These are phyloP conservation scores for Batkoa obscura DNA, from an alignment of 371 early-diverging fungal genomes.

Conservation along the genomic window DNA sequence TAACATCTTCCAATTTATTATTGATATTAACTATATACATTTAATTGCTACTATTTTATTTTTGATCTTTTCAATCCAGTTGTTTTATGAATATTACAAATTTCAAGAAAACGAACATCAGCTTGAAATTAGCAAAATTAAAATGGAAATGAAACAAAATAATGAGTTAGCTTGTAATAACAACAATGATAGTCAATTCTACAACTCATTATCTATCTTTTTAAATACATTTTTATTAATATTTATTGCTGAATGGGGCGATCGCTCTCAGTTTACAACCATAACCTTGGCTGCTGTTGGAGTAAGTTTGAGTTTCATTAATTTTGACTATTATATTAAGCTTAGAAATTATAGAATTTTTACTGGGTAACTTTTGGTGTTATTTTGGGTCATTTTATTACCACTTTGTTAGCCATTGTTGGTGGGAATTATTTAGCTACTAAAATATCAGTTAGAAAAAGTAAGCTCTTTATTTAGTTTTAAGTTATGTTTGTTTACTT, in stretches of 20 bases:
- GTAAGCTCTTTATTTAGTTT: slow-evolving; percentile 23
- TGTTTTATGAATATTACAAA: slow-evolving; percentile 62
- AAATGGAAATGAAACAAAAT: slow-evolving; percentile 23
- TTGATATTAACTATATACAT: slow-evolving; percentile 72
- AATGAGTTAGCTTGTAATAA: slow-evolving; percentile 12
- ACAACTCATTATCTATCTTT: slow-evolving; percentile 71
- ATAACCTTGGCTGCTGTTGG: slow-evolving; percentile 88
- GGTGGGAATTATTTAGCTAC: slow-evolving; percentile 81
- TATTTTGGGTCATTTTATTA: slow-evolving; percentile 72
- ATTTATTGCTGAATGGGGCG: slow-evolving; percentile 96
- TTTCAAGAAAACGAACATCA: slow-evolving; percentile 71
- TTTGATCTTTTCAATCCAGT: slow-evolving; percentile 73
- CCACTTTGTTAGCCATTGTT: slow-evolving; percentile 80
- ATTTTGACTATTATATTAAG: neutral
- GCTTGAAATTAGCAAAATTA: slow-evolving; percentile 29
- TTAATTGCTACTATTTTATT: slow-evolving; percentile 64
- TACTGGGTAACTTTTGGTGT: slow-evolving; percentile 73
- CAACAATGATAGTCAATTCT: slow-evolving; percentile 11
- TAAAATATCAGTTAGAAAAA: slow-evolving; percentile 78
- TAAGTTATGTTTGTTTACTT: neutral
- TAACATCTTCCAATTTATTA: slow-evolving; percentile 62
- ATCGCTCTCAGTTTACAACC: slow-evolving; percentile 81
- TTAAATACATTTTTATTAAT: slow-evolving; percentile 87
- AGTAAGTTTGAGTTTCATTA: slow-evolving; percentile 20
- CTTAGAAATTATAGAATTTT: slow-evolving; percentile 33